Percentiles rank a stretch among this genome's conserved stretches.
Evolutionary conservation across 2,329 filamentous ascomycete species (phyloP).

Genomic region (Anthostomella pinea): DNA sequence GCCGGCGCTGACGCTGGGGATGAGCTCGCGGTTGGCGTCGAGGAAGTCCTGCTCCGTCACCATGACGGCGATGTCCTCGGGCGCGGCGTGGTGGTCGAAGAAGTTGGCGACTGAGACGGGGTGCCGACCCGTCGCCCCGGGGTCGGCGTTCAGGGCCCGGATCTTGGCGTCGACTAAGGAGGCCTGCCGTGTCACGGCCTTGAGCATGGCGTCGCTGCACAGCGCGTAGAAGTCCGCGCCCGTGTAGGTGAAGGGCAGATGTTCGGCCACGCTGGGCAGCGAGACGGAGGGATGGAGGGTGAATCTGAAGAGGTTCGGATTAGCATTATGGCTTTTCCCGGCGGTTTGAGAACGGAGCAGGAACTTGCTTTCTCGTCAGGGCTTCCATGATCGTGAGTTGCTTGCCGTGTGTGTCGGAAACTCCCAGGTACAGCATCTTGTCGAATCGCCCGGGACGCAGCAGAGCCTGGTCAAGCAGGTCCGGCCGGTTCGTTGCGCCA

Average conservation of each 20-base stretch:
- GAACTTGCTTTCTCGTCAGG: constrained; percentile 83
- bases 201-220: constrained; percentile 97
- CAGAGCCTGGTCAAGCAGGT: constrained; percentile 86
- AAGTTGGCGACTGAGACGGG: constrained; percentile 84
- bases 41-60: constrained; percentile 88
- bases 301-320: constrained; percentile 57
- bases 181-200: constrained; percentile 91
- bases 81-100: constrained; percentile 86
- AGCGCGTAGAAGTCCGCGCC: constrained; percentile 96
- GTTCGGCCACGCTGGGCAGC: constrained; percentile 68
- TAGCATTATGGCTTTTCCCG: constrained; percentile 8
- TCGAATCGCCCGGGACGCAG: constrained; percentile 90
- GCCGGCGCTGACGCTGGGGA: constrained; percentile 90
- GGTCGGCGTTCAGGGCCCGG: constrained; percentile 58
- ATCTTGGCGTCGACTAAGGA: constrained; percentile 82
- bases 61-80: constrained; percentile 80
- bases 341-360: too few species aligned
- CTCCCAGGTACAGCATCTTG: constrained; percentile 96
- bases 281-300: constrained; percentile 77
- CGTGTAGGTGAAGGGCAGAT: constrained; percentile 91
- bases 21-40: constrained; percentile 75
- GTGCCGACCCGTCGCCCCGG: constrained; percentile 35
- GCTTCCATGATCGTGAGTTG: constrained; percentile 93
- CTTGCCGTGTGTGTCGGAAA: constrained; percentile 95
- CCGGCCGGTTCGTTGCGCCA: constrained; percentile 90